Base-by-base conservation (phyloP, 2,329 filamentous ascomycete genomes). In the Botrytis elliptica region DNA sequence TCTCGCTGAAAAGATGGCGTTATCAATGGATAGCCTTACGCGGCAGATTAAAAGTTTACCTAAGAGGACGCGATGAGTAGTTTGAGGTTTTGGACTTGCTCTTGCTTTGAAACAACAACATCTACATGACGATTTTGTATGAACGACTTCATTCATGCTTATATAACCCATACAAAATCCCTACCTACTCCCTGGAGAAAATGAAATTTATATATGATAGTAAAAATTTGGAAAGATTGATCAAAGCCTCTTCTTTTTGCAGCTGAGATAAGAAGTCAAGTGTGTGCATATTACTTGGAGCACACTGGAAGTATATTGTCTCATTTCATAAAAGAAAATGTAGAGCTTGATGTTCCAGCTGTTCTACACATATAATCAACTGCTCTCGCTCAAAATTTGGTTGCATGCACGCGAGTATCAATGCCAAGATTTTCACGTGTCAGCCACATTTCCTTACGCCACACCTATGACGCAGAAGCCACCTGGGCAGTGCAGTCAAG, bases 1-100 rank as follows among this genome's bases (percentile, higher is more conserved):
- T 68, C 65, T 70, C 40, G 55, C 20, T 36, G 68, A n/a, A 64
- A 64, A 55, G 65, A 57, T 49, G 65, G 44, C 33, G 44, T 29
- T 46, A 36, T n/a, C 49, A 22, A 57, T 49, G 29, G 40, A 46
- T 46, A 20, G 57, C 12, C 38, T 36, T 25, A 49, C 46, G 52
- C 25, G 46, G 52, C 18, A 55, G 36, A 42, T 60, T 59, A 40
- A 49, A 33, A 57, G 36, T 57, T 57, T 57, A 57, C 49, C n/a
- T 57, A 42, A 68, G 25, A 12, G 25, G 65, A 55, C 38, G 36
- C n/a, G 20, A 55, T 29, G 49, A 25, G 52, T 38, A 22, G 65
- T 33, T 42, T 29, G 36, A 57, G 9, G 5, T 20, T 42, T 68
- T 42, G 42, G 25, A 68, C 36, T 40, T 40, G 14, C 62, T 46